A percentile compares a stretch with the other conserved stretches of the same genome.
phyloP scores from a whole-genome alignment of 2,329 filamentous ascomycete species.

The Pleurostoma richardsiae region DNA sequence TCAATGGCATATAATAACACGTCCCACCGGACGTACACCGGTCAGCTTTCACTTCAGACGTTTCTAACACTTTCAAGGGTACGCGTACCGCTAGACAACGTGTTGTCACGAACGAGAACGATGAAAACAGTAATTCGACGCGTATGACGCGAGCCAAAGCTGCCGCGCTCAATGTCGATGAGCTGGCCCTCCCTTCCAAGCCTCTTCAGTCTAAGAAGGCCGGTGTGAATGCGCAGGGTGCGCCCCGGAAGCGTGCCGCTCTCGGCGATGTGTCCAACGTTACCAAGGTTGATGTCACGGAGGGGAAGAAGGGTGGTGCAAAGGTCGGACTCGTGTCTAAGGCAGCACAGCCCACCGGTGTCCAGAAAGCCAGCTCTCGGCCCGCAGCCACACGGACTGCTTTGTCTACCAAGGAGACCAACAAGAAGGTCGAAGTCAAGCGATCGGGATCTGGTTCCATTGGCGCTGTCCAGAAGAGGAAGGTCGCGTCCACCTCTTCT shows the following conservation, averaged over 20 bases:
- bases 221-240: slow-evolving; percentile 42
- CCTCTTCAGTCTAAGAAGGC: slow-evolving; percentile 68
- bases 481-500: slow-evolving; percentile 45
- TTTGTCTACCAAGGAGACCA: slow-evolving; percentile 57
- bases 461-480: slow-evolving; percentile 63
- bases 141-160: slow-evolving; percentile 95
- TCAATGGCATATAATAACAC: neutral
- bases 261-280: slow-evolving; percentile 96
- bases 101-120: slow-evolving; percentile 84
- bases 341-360: slow-evolving; percentile 71
- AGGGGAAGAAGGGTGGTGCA: slow-evolving; percentile 68
- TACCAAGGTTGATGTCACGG: slow-evolving; percentile 66
- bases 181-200: slow-evolving; percentile 51
- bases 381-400: slow-evolving; percentile 55
- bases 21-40: too few species aligned
- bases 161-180: slow-evolving; percentile 64
- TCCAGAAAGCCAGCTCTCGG: slow-evolving; percentile 63
- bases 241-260: slow-evolving; percentile 69
- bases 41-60: too few species aligned
- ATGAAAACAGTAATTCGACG: slow-evolving; percentile 77
- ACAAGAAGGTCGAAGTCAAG: slow-evolving; percentile 55
- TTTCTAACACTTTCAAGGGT: too few species aligned
- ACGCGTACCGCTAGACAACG: slow-evolving; percentile 65
- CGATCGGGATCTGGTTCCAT: slow-evolving; percentile 66
- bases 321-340: slow-evolving; percentile 74